phyloP scores from a whole-genome alignment of 2,329 filamentous ascomycete species.

The Fusarium nodosum region DNA sequence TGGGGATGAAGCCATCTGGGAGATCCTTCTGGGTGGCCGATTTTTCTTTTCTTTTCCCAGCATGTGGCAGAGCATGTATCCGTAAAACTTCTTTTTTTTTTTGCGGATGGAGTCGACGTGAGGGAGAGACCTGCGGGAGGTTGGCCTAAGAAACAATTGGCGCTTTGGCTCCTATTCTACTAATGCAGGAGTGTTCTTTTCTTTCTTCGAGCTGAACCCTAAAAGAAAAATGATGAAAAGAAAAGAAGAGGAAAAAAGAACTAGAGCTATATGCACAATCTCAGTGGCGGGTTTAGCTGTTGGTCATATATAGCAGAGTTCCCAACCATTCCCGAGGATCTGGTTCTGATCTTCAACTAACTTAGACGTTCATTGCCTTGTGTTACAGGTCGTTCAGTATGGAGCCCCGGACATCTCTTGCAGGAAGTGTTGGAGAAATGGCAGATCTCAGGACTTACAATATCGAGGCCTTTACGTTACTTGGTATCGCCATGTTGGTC shows the following conservation, averaged over 20 bases:
- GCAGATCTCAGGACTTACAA: slow-evolving; percentile 48
- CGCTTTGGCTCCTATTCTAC: slow-evolving; percentile 1
- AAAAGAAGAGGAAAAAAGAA: background rate
- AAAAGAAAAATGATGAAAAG: slow-evolving; percentile 2
- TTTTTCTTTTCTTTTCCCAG: slow-evolving; percentile 21
- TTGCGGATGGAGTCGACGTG: slow-evolving; percentile 5
- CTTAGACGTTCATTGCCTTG: slow-evolving; percentile 1
- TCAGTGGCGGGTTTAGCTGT: background rate
- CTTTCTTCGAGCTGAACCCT: background rate
- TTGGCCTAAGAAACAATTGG: slow-evolving; percentile 11
- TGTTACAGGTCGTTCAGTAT: slow-evolving; percentile 21
- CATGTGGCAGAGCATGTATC: background rate
- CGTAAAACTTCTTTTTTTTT: background rate
- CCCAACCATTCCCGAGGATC: slow-evolving; percentile 2
- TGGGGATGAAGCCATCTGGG: slow-evolving; percentile 21
- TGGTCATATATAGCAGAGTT: slow-evolving; percentile 29
- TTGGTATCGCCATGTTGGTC: slow-evolving; percentile 63
- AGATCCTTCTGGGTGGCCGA: slow-evolving; percentile 5
- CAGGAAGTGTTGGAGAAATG: slow-evolving; percentile 44
- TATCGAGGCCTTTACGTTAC: slow-evolving; percentile 58
- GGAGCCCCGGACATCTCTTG: slow-evolving; percentile 33
- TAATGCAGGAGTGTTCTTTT: background rate
- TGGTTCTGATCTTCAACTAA: slow-evolving; percentile 2
- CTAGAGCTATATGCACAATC: slow-evolving; percentile 4
- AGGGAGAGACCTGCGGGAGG: slow-evolving; percentile 13